A percentile compares a stretch with the other conserved stretches of the same genome.
These are phyloP conservation scores for Colletotrichum magnum DNA, from an alignment of 2,329 filamentous ascomycete genomes.

Conservation along the genomic window DNA sequence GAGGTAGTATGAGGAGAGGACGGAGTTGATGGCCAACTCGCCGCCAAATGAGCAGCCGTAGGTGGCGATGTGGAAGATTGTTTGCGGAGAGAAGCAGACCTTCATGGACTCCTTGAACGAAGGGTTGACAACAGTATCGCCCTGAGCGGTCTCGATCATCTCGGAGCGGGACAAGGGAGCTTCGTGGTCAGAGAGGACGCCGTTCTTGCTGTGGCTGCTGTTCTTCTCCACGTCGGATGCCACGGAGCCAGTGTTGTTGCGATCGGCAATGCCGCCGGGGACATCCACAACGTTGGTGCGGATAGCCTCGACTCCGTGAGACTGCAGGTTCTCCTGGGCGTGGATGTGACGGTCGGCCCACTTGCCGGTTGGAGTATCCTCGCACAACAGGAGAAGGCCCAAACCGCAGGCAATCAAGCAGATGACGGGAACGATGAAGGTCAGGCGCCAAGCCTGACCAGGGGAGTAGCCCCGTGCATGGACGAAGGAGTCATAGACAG, in stretches of 20 bases:
- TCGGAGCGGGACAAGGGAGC: conserved; percentile 62
- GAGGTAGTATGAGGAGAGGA: conserved; percentile 71
- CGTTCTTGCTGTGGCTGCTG: conserved; percentile 53
- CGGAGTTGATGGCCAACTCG: conserved; percentile 73
- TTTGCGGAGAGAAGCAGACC: conserved; percentile 67
- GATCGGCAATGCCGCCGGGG: conserved; percentile 64
- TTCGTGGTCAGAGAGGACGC: conserved; percentile 57
- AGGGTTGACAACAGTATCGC: conserved; percentile 69
- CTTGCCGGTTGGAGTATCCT: conserved; percentile 85
- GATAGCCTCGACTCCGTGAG: conserved; percentile 60
- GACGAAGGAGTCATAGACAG: conserved; percentile 85
- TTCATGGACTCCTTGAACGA: conserved; percentile 62
- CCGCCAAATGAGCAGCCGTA: conserved; percentile 76
- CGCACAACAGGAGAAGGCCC: conserved; percentile 79
- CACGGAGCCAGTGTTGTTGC: conserved; percentile 44
- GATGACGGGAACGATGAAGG: conserved; percentile 87
- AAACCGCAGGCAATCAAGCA: conserved; percentile 77
- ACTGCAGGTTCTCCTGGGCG: conserved; percentile 66
- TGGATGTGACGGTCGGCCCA: conserved; percentile 81
- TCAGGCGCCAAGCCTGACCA: conserved; percentile 84
- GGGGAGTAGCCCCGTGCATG: conserved; percentile 69
- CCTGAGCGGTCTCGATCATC: conserved; percentile 67
- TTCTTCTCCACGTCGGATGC: conserved; percentile 52
- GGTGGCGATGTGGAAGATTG: conserved; percentile 67
- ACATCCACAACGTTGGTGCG: conserved; percentile 63